Evolutionary conservation across 2,329 filamentous ascomycete genomes (phyloP), one percentile per base, ranked within the genome.

Genomic region (Aspergillus melleus): DNA sequence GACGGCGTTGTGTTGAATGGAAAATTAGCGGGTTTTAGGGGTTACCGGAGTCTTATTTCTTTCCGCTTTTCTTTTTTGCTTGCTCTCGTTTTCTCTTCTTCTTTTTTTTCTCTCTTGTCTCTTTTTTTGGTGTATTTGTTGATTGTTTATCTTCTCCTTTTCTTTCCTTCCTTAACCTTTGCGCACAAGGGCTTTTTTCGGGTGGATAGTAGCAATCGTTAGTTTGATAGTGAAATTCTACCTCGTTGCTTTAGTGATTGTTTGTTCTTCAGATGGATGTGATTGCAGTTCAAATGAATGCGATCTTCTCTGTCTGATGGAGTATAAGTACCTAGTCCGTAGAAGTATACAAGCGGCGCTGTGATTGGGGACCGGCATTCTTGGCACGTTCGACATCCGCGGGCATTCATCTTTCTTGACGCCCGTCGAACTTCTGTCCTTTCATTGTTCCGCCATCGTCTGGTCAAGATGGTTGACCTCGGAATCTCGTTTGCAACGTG

Each of bases 401-500:
- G 57, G 6, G 14, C 32, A 26, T 57, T 62, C 26, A 9, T 29
- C 8, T 29, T 29, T 29, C 26, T 29, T 29, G 26, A 29, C 26
- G 26, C 26, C 26, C 26, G 26, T 62, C 59, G 51, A 29, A 39
- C 56, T 29, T 39, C 46, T 58, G 58, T 58, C 39, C 54, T 46
- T 11, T 57, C 16, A 44, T 24, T 42, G 14, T 4, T 46, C 20
- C 39, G 22, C 30, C 19, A 9, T 22, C 46, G 10, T 56, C 29
- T 51, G 42, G 57, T 57, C 44, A 67, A 62, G 42, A 74, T 75
- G 72, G 65, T 62, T 51, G 67, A 68, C 52, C 10, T 70, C 12
- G 64, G 66, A 30, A 68, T 74, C 30, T 72, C 72, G 5, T 74
- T 71, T 61, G 65, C 60, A 55, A 73, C 72, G 73, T 75, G 68